Conservation (phyloP, 1,284 basidiomycete genomes). For the Polyporus tsugae region DNA sequence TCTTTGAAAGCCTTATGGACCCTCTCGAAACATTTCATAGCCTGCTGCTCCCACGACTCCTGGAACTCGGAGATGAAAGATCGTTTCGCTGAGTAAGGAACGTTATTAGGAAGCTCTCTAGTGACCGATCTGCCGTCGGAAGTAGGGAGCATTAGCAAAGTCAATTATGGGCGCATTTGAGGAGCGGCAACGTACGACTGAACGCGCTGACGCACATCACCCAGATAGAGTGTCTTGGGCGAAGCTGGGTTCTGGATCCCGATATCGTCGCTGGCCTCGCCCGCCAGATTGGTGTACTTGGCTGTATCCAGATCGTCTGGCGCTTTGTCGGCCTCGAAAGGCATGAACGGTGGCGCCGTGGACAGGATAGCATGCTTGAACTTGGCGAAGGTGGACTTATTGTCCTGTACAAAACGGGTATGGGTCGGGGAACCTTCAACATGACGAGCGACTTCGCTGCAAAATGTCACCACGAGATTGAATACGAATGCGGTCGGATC, state of each 20-base stretch:
- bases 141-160: too few relatives aligned
- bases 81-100: constrained; percentile 59
- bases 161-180: neutral
- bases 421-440: constrained; percentile 44
- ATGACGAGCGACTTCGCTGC: constrained; percentile 44
- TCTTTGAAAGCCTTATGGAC: constrained; percentile 42
- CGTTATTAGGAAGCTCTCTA: constrained; percentile 59
- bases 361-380: constrained; percentile 20
- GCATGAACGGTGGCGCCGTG: constrained; percentile 50
- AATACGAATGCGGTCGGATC: constrained; percentile 58
- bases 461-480: constrained; percentile 55
- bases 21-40: constrained; percentile 47
- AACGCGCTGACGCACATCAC: constrained; percentile 35
- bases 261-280: constrained; percentile 32
- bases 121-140: too few relatives aligned
- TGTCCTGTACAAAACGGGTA: constrained; percentile 24
- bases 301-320: too few relatives aligned
- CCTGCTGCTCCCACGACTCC: constrained; percentile 48
- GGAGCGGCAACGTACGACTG: constrained; percentile 22
- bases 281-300: constrained; percentile 30
- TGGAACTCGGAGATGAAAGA: constrained; percentile 51
- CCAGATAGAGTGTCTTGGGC: constrained; percentile 27
- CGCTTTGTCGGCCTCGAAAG: constrained; percentile 22
- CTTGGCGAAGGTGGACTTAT: constrained; percentile 8
- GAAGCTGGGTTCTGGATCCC: neutral